A percentile compares a stretch with the other conserved stretches of the same genome.
Conservation (phyloP, 2,329 filamentous ascomycete genomes). For the Phyllosticta citribraziliensis region DNA sequence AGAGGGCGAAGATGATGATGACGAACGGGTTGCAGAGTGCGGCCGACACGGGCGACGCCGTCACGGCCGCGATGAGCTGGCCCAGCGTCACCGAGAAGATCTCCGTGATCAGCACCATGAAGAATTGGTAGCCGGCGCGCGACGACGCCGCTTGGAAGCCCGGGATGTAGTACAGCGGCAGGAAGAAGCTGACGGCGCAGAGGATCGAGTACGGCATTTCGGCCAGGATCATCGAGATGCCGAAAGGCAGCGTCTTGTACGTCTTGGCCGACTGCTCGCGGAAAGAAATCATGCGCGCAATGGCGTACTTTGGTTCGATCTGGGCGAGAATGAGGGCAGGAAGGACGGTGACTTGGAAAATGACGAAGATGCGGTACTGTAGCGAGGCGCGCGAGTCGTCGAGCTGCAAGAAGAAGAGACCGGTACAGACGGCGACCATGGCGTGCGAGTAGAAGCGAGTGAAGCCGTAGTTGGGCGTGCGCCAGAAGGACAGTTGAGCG, state of each 20-base stretch:
- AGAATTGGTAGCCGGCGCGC: conserved; percentile 76
- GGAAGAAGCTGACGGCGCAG: conserved; percentile 70
- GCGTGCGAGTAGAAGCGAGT: conserved; percentile 80
- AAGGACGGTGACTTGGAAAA: conserved; percentile 81
- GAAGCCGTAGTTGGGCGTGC: conserved; percentile 80
- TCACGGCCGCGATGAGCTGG: conserved; percentile 63
- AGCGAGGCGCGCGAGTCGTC: conserved; percentile 66
- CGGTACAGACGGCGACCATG: conserved; percentile 66
- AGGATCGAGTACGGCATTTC: conserved; percentile 78
- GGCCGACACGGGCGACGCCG: conserved; percentile 68
- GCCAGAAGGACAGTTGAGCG: conserved; percentile 72
- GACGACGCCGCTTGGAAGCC: conserved; percentile 54
- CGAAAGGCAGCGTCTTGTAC: conserved; percentile 73
- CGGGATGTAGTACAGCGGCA: conserved; percentile 77
- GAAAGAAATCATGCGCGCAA: conserved; percentile 73
- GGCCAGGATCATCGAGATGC: conserved; percentile 65
- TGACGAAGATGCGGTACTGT: conserved; percentile 79
- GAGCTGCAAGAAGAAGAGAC: conserved; percentile 69
- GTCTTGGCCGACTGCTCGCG: conserved; percentile 79
- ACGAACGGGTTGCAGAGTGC: conserved; percentile 73
- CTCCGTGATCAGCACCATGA: conserved; percentile 75
- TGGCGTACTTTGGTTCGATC: conserved; percentile 74
- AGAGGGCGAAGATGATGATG: conserved; percentile 72
- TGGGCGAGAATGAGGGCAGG: conserved; percentile 75
- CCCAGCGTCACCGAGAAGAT: conserved; percentile 74